Evolutionary conservation across 768 basidiomycete genomes (phyloP).

Genomic region (Pisolithus albus): DNA sequence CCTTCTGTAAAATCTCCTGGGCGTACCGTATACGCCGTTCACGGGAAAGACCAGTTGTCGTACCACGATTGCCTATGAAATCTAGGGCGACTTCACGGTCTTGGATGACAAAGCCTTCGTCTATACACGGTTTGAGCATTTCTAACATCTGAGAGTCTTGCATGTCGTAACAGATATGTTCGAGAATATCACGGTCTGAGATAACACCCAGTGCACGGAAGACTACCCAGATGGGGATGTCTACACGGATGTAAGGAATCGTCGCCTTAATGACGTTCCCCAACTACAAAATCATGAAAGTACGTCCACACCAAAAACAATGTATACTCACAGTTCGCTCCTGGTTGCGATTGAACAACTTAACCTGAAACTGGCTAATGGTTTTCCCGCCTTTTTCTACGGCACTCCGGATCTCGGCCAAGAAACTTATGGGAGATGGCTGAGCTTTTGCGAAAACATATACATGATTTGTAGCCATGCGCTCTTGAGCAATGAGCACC

Average conservation of each 20-base stretch:
- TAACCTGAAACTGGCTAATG: conserved; percentile 95
- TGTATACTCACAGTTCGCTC: conserved; percentile 69
- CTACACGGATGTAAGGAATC: conserved; percentile 96
- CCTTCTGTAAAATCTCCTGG: conserved; percentile 96
- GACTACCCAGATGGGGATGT: conserved; percentile 98
- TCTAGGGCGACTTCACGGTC: conserved; percentile 95
- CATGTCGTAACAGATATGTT: conserved; percentile 98
- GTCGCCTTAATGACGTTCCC: conserved; percentile 96
- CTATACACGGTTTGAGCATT: conserved; percentile 97
- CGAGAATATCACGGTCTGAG: conserved; percentile 94
- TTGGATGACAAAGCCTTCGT: conserved; percentile 97
- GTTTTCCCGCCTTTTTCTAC: conserved; percentile 99
- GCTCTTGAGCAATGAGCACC: conserved; percentile 98
- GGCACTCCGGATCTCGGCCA: conserved; percentile 95
- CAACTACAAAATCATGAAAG: conserved; percentile 36
- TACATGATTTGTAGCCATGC: conserved; percentile 99
- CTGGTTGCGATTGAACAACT: conserved; percentile 88
- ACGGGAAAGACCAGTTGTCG: conserved; percentile 83
- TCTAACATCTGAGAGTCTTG: conserved; percentile 95
- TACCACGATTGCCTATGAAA: conserved; percentile 97
- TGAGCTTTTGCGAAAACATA: conserved; percentile 98
- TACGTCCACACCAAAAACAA: not conserved
- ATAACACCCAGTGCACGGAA: conserved; percentile 97
- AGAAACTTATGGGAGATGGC: conserved; percentile 90
- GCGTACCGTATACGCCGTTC: conserved; percentile 94